phyloP scores from a whole-genome alignment of 1,139 yeast species.

The Blastobotrys petasosporus region DNA sequence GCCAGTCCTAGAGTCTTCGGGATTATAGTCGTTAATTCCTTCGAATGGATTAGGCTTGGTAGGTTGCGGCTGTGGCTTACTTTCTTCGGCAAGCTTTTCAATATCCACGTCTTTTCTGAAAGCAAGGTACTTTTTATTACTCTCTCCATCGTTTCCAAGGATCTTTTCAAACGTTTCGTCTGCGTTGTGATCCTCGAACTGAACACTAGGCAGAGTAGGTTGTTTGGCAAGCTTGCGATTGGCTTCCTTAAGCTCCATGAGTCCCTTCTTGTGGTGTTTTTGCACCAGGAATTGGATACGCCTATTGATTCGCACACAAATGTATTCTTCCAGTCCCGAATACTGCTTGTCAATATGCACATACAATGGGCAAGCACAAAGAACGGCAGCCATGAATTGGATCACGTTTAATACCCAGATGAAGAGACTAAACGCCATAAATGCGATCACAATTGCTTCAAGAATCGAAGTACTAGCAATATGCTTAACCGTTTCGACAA shows the following conservation, averaged over 20 bases:
- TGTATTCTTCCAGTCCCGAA: constrained; percentile 49
- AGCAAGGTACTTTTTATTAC: constrained; percentile 9
- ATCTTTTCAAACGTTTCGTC: constrained; percentile 13
- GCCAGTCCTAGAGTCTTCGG: constrained; percentile 5
- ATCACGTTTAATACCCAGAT: constrained; percentile 69
- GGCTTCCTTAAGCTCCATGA: constrained; percentile 24
- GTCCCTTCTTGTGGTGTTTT: constrained; percentile 39
- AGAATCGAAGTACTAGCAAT: constrained; percentile 57
- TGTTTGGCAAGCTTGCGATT: constrained; percentile 23
- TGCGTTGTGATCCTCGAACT: constrained; percentile 10
- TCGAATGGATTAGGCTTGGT: constrained; percentile 8
- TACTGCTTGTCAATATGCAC: constrained; percentile 39
- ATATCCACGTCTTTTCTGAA: constrained; percentile 6
- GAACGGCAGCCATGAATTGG: constrained; percentile 52
- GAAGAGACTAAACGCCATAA: constrained; percentile 71
- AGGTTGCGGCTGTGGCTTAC: background rate
- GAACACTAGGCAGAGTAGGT: constrained; percentile 21
- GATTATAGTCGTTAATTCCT: background rate
- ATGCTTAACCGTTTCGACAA: constrained; percentile 47
- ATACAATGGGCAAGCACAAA: constrained; percentile 51
- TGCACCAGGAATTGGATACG: constrained; percentile 48
- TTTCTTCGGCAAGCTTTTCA: too few relatives aligned
- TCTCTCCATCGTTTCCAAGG: constrained; percentile 8
- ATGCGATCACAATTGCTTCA: constrained; percentile 64
- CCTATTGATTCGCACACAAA: constrained; percentile 50